Evolutionary conservation across 345 rosid genomes (phyloP).

Genomic region (Odontarrhena argentea): DNA sequence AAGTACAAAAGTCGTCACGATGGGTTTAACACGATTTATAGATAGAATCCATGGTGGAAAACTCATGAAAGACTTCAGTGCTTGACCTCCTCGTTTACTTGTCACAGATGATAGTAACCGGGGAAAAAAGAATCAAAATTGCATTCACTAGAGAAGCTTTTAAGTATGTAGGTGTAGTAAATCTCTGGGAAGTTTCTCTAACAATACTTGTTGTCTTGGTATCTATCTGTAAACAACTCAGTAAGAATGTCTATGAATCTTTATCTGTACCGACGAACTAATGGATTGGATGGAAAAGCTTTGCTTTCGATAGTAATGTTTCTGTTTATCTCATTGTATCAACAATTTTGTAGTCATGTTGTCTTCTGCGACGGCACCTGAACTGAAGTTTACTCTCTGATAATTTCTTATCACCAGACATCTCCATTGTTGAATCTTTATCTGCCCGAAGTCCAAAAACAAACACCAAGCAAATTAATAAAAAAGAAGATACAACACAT

Average conservation of each 20-base stretch:
- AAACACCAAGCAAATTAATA: conserved; percentile 13
- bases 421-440: conserved; percentile 64
- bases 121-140: not conserved
- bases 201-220: not conserved
- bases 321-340: conserved; percentile 48
- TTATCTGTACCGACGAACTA: no score
- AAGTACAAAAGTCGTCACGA: not conserved
- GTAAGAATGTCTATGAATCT: not conserved
- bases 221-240: not conserved
- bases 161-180: not conserved
- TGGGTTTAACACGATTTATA: not conserved
- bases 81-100: no score
- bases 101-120: not conserved
- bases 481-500: not conserved
- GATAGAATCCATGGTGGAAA: no score
- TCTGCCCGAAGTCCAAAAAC: conserved; percentile 42
- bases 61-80: not conserved
- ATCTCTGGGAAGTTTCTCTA: conserved; percentile 16
- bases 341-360: conserved; percentile 72
- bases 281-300: conserved; percentile 17
- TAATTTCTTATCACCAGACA: conserved; percentile 76
- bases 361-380: conserved; percentile 84
- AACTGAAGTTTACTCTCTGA: conserved; percentile 72
- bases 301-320: not conserved
- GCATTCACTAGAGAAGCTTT: not conserved